Conservation (phyloP, 768 basidiomycete genomes). For the Rhizopogon vulgaris region DNA sequence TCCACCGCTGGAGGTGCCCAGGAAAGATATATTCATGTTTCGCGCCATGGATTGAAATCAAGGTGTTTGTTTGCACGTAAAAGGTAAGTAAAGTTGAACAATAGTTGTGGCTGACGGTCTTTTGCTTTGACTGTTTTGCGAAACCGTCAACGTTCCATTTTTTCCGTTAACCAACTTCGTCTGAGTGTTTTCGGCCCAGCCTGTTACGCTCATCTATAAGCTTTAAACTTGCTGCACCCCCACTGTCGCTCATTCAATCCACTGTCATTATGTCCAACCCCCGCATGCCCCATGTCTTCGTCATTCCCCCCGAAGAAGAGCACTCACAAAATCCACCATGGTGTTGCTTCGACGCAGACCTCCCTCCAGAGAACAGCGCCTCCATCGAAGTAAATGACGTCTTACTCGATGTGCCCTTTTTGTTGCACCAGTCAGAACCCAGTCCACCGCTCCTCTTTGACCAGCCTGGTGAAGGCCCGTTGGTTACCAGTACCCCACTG, state of each 20-base stretch:
- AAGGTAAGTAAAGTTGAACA: conserved; percentile 19
- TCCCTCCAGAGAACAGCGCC: conserved; percentile 16
- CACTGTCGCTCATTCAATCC: conserved; percentile 13
- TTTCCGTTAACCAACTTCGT: too few relatives aligned
- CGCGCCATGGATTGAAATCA: conserved; percentile 24
- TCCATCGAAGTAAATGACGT: conserved; percentile 18
- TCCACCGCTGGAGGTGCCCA: conserved; percentile 74
- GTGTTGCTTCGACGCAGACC: conserved; percentile 51
- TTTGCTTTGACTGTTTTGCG: background rate
- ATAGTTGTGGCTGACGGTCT: conserved; percentile 11
- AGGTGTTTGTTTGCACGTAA: conserved; percentile 5
- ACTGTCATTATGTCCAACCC: background rate
- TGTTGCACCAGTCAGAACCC: conserved; percentile 10
- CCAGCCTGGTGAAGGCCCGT: conserved; percentile 6
- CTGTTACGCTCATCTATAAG: conserved; percentile 2
- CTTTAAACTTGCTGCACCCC: conserved; percentile 5
- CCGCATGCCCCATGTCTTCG: conserved; percentile 45
- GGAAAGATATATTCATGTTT: conserved; percentile 57
- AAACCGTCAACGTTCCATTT: conserved; percentile 1
- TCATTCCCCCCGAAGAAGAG: conserved; percentile 57
- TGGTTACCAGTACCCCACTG: background rate
- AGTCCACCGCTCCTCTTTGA: conserved; percentile 3
- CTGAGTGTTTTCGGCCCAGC: too few relatives aligned
- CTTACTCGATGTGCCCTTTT: conserved; percentile 28
- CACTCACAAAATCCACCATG: conserved; percentile 39